Conservation (phyloP, 306 rosid genomes). For the Neltuma alba region DNA sequence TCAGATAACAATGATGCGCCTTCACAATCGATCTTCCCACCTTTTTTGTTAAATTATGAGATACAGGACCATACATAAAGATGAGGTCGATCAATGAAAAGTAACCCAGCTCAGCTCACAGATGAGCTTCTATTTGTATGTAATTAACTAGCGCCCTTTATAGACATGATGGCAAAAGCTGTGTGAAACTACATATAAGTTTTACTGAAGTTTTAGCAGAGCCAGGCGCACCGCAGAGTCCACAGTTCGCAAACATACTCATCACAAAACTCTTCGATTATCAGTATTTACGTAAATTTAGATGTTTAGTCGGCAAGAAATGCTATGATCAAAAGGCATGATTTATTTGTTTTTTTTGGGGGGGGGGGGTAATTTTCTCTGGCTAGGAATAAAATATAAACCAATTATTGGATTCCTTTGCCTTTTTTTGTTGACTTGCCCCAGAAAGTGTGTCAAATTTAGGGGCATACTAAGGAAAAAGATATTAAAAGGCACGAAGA, state of each 20-base stretch:
- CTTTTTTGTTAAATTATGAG: neutral
- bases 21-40: neutral
- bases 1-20: no score
- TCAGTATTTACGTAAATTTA: no score
- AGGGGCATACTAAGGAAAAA: slow-evolving; percentile 6
- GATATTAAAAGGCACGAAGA: neutral
- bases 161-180: neutral
- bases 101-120: neutral
- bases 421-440: slow-evolving; percentile 40
- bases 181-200: neutral
- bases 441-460: slow-evolving; percentile 42
- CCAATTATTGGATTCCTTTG: slow-evolving; percentile 5
- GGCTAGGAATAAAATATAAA: neutral
- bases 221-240: no score
- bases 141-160: no score
- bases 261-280: no score
- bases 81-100: neutral
- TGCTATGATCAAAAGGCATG: no score
- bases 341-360: no score
- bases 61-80: neutral
- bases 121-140: neutral
- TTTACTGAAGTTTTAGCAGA: neutral
- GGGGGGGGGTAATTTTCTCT: no score
- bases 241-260: no score
- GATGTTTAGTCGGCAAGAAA: no score